These are phyloP conservation scores for Ruellia speciosa DNA, from an alignment of 305 asterid genomes.

Conservation along the genomic window DNA sequence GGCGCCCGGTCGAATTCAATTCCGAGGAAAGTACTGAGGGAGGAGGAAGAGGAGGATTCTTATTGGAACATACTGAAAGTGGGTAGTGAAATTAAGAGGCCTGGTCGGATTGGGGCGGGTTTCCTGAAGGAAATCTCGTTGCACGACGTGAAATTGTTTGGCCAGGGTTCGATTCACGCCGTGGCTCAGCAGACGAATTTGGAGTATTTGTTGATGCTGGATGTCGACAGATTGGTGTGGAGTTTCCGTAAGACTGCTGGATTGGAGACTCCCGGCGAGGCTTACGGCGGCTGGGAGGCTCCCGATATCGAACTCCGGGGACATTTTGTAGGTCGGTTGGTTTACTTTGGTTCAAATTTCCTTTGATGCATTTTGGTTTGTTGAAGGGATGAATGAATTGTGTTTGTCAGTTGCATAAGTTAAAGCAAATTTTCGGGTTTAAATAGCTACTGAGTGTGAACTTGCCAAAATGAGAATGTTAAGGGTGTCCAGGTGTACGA, in stretches of 20 bases:
- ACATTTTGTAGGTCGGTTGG: constrained; percentile 81
- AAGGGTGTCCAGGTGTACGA: too few species aligned
- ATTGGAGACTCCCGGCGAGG: constrained; percentile 48
- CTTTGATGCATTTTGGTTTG: not conserved
- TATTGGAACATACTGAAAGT: constrained; percentile 39
- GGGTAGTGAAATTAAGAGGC: not conserved
- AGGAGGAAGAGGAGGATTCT: constrained; percentile 38
- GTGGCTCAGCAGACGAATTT: constrained; percentile 84
- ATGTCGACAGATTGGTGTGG: constrained; percentile 78
- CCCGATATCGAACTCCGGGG: constrained; percentile 73
- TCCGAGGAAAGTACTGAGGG: constrained; percentile 62
- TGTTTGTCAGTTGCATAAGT: not conserved
- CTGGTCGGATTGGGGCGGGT: constrained; percentile 23
- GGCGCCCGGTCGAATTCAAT: constrained; percentile 60
- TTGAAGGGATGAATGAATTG: not conserved
- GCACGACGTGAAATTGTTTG: constrained; percentile 61
- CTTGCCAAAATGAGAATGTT: too few species aligned
- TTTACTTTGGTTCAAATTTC: not conserved
- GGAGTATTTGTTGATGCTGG: constrained; percentile 80
- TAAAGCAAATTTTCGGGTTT: too few species aligned
- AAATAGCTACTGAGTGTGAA: not conserved
- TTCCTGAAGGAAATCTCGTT: constrained; percentile 60
- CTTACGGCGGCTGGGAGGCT: constrained; percentile 96
- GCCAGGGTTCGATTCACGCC: constrained; percentile 54
- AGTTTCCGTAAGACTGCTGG: constrained; percentile 80